These are phyloP conservation scores for Triglochin maritima DNA, from an alignment of 106 monocot genomes.

Conservation along the genomic window DNA sequence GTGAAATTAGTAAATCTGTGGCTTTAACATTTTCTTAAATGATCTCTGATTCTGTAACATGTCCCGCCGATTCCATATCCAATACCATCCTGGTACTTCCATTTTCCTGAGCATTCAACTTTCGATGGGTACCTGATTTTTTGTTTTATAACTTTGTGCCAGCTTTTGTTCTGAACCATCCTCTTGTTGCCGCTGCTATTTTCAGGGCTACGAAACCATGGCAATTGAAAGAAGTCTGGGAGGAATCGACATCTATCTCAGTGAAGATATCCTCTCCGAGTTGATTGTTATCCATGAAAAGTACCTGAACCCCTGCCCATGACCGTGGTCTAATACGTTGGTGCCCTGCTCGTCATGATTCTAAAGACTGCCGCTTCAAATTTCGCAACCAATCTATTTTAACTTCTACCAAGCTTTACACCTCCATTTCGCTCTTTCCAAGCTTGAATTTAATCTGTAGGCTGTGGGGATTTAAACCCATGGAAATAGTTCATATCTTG, in stretches of 20 bases:
- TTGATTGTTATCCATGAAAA: conserved; percentile 57
- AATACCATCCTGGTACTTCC: background rate
- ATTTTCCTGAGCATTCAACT: background rate
- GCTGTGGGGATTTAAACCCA: too few relatives aligned
- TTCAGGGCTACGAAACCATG: conserved; percentile 72
- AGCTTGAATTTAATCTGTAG: too few relatives aligned
- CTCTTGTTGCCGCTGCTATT: conserved; percentile 61
- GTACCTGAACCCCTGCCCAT: conserved; percentile 84
- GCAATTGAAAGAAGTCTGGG: conserved; percentile 63
- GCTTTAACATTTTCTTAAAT: too few relatives aligned
- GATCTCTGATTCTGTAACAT: too few relatives aligned
- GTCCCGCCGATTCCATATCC: background rate
- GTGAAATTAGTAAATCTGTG: too few relatives aligned
- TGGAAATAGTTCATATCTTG: too few relatives aligned
- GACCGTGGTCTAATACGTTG: conserved; percentile 2
- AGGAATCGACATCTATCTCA: conserved; percentile 34
- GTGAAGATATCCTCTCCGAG: conserved; percentile 46
- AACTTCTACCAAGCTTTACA: too few relatives aligned
- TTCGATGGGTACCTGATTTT: background rate
- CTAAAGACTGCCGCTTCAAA: background rate
- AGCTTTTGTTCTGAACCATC: conserved; percentile 80
- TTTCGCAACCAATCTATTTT: background rate
- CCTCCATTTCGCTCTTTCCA: too few relatives aligned
- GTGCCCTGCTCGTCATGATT: background rate
- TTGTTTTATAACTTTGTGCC: conserved; percentile 1